These are phyloP conservation scores for Stephania yunnanensis DNA, from an alignment of 164 flowering plant species.

Conservation along the genomic window DNA sequence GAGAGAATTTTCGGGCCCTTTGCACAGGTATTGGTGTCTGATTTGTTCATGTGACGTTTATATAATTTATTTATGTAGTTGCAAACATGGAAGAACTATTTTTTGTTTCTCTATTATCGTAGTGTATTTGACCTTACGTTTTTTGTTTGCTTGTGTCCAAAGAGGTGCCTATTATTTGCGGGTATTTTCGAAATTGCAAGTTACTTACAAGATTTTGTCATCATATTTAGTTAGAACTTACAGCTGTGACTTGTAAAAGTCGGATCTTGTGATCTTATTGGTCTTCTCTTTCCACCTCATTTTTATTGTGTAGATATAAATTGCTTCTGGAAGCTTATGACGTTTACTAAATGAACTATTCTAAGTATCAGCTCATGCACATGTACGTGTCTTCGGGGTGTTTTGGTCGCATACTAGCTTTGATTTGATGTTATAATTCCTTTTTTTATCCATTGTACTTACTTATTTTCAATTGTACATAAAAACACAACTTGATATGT, in stretches of 20 bases:
- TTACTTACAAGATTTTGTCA: neutral
- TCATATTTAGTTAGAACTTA: neutral
- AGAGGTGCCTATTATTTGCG: neutral
- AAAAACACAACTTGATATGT: neutral
- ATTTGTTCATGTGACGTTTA: neutral
- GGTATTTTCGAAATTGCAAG: neutral
- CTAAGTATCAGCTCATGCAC: neutral
- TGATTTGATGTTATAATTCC: too few relatives aligned
- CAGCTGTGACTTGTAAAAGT: neutral
- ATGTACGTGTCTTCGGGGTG: neutral
- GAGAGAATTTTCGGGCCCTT: conserved; percentile 94
- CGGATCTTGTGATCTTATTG: neutral
- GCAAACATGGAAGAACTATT: too few relatives aligned
- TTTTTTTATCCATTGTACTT: too few relatives aligned
- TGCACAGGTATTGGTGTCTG: conserved; percentile 68
- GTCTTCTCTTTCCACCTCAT: neutral
- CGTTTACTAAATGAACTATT: neutral
- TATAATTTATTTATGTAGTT: neutral
- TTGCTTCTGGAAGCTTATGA: too few relatives aligned
- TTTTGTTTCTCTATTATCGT: too few relatives aligned
- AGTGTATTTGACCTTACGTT: too few relatives aligned
- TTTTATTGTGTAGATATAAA: neutral
- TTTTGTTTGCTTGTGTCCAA: neutral
- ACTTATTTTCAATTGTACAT: neutral
- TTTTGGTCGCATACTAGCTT: neutral